Percentiles rank a stretch among this genome's conserved stretches.
These are phyloP conservation scores for Ophiostoma sp. DNA, from an alignment of 2,329 filamentous ascomycete species.

Conservation along the genomic window DNA sequence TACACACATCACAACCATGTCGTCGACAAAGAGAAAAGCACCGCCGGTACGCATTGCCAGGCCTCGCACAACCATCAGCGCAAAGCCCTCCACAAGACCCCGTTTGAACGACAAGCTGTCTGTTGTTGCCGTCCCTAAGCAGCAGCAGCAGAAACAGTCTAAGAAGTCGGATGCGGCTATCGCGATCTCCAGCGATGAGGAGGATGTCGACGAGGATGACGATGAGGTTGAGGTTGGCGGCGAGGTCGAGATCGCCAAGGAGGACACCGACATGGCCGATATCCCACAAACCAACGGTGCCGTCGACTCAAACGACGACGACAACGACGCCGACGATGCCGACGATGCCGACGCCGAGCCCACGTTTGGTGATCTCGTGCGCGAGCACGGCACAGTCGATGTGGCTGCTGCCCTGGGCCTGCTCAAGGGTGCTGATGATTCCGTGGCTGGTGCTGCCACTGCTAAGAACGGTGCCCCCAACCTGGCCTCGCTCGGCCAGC, in stretches of 20 bases:
- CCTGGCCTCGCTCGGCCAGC: slow-evolving; percentile 67
- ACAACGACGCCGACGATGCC: slow-evolving; percentile 17
- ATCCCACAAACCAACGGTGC: slow-evolving; percentile 7
- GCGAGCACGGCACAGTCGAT: slow-evolving; percentile 68
- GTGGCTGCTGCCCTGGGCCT: slow-evolving; percentile 57
- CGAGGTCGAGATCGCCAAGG: background rate
- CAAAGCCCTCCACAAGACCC: slow-evolving; percentile 46
- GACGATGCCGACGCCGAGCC: slow-evolving; percentile 41
- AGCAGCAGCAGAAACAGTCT: slow-evolving; percentile 33
- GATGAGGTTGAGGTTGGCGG: background rate
- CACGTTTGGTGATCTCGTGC: slow-evolving; percentile 77
- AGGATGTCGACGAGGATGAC: slow-evolving; percentile 18
- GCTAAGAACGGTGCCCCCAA: slow-evolving; percentile 12
- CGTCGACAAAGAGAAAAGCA: slow-evolving; percentile 59
- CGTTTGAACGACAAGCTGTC: slow-evolving; percentile 56
- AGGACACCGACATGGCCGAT: slow-evolving; percentile 11
- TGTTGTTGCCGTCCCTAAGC: slow-evolving; percentile 38
- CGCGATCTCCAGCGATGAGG: slow-evolving; percentile 29
- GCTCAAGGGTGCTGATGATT: background rate
- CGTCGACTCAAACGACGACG: slow-evolving; percentile 15
- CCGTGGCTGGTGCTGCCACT: slow-evolving; percentile 29
- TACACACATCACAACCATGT: slow-evolving; percentile 30
- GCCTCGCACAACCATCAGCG: slow-evolving; percentile 50
- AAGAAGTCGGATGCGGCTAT: slow-evolving; percentile 20
- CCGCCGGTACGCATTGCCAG: slow-evolving; percentile 49